These are phyloP conservation scores for Neurospora sp. DNA, from an alignment of 495 filamentous ascomycete species.

Conservation along the genomic window DNA sequence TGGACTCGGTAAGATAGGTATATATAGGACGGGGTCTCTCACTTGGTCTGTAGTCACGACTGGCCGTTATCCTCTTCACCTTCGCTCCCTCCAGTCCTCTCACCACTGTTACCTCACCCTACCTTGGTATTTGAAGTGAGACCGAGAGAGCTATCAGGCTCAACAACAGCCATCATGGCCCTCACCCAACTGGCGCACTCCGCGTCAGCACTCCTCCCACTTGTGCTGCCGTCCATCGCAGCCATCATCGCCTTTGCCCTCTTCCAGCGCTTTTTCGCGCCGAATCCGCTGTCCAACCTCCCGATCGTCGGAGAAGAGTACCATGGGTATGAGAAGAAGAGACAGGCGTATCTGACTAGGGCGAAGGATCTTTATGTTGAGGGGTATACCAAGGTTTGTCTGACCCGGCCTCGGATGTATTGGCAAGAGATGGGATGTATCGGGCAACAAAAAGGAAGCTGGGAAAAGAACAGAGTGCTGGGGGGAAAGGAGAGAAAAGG, in stretches of 20 bases:
- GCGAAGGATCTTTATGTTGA: conserved; percentile 19
- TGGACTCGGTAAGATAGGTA: neutral
- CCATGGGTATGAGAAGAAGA: conserved; percentile 22
- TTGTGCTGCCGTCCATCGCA: conserved; percentile 16
- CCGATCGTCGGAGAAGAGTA: conserved; percentile 22
- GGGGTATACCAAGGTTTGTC: conserved; percentile 23
- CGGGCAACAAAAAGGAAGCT: neutral
- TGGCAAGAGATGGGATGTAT: neutral
- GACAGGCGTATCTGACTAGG: conserved; percentile 19
- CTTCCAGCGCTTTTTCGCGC: conserved; percentile 11
- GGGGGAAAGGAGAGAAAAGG: neutral
- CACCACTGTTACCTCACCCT: neutral
- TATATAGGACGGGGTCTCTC: neutral
- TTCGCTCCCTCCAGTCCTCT: neutral
- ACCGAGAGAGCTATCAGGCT: neutral
- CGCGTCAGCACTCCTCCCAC: conserved; percentile 14
- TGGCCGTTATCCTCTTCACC: neutral
- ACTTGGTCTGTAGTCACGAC: neutral
- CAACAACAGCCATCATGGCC: conserved; percentile 5
- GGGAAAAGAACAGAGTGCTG: neutral
- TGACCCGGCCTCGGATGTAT: neutral
- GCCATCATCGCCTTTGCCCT: conserved; percentile 15
- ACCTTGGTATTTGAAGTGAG: neutral
- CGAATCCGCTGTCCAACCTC: conserved; percentile 7
- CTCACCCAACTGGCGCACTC: neutral